phyloP scores from a whole-genome alignment of 2,329 filamentous ascomycete species.

The Diaporthe batatas region DNA sequence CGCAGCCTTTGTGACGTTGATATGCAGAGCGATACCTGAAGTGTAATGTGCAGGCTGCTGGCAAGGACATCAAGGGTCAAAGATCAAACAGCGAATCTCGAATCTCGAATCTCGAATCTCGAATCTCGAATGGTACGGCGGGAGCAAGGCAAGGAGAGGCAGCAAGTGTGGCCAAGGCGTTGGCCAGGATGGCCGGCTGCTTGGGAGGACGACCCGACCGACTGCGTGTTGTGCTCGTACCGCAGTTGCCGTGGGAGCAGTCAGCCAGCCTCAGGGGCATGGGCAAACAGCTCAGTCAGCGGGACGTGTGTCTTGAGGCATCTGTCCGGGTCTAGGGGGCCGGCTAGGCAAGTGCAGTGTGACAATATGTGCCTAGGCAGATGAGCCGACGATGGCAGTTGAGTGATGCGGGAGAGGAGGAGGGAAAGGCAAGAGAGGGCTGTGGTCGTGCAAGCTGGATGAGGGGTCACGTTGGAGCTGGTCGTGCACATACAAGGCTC shows the following conservation, averaged over 20 bases:
- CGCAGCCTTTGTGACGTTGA: constrained; percentile 9
- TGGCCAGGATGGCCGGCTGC: neutral
- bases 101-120: neutral
- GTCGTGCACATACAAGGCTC: neutral
- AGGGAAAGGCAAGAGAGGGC: neutral
- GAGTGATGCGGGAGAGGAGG: neutral
- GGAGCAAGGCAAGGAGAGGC: neutral
- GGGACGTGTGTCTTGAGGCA: constrained; percentile 1
- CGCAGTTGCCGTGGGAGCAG: constrained; percentile 11
- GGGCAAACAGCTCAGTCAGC: constrained; percentile 1
- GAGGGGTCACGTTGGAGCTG: constrained; percentile 20
- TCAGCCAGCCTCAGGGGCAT: constrained; percentile 5
- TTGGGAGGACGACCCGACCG: neutral
- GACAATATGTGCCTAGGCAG: neutral
- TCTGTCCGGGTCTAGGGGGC: neutral
- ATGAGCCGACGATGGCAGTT: neutral
- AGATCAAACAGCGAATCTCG: neutral
- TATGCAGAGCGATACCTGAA: neutral
- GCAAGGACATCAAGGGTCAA: neutral
- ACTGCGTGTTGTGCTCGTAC: constrained; percentile 1
- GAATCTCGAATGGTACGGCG: neutral
- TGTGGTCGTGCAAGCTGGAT: constrained; percentile 1
- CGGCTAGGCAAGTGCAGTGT: neutral
- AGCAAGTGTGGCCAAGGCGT: neutral
- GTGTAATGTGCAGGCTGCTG: constrained; percentile 8